These are phyloP conservation scores for Hypoxylon sp. DNA, from an alignment of 2,329 filamentous ascomycete species.

Conservation along the genomic window DNA sequence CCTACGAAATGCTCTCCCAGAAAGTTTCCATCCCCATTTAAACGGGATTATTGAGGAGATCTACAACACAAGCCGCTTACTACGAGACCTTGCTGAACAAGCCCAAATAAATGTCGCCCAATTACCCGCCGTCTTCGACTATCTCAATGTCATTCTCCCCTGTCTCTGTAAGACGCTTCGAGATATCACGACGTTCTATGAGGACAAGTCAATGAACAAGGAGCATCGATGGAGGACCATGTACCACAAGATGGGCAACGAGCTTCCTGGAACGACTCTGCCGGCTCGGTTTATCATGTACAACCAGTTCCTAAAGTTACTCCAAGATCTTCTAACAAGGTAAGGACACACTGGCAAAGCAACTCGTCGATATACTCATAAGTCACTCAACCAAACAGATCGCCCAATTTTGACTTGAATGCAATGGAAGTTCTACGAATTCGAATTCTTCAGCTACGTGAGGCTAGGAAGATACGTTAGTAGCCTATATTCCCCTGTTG, in stretches of 20 bases:
- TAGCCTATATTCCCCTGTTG: constrained; percentile 39
- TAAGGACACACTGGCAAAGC: constrained; percentile 50
- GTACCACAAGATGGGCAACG: constrained; percentile 69
- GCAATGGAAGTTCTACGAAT: constrained; percentile 64
- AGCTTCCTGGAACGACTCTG: constrained; percentile 66
- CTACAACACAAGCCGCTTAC: constrained; percentile 59
- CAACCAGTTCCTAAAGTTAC: constrained; percentile 66
- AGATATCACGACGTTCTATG: constrained; percentile 67
- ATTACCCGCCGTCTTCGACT: constrained; percentile 66
- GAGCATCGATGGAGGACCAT: constrained; percentile 71
- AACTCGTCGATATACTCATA: constrained; percentile 6
- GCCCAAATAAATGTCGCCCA: constrained; percentile 66
- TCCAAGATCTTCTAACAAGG: constrained; percentile 68
- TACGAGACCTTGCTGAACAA: constrained; percentile 69
- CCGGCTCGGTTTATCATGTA: constrained; percentile 69
- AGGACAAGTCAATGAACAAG: constrained; percentile 64
- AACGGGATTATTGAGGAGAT: constrained; percentile 65
- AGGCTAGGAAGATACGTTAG: constrained; percentile 68
- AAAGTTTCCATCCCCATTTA: constrained; percentile 64
- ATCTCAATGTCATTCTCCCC: constrained; percentile 70
- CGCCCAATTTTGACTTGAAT: constrained; percentile 70
- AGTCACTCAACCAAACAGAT: constrained; percentile 54
- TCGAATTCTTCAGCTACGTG: constrained; percentile 66
- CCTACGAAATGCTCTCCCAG: constrained; percentile 62
- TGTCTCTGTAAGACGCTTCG: constrained; percentile 67